phyloP scores from a whole-genome alignment of 495 filamentous ascomycete genomes.

The Annulohypoxylon moriforme region DNA sequence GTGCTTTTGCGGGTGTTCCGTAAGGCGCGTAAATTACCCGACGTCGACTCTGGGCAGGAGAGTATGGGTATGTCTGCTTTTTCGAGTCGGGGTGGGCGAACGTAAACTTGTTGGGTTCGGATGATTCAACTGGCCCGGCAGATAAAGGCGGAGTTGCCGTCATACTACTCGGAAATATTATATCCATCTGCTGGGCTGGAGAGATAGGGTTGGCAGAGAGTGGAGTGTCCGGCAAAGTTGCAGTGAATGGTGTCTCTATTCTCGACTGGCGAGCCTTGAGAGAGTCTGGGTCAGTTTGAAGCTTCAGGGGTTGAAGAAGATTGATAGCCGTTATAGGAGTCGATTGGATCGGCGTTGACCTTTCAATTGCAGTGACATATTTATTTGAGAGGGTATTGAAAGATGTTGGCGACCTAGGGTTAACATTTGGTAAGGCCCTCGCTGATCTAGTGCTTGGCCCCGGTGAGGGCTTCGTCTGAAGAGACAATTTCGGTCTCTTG shows the following conservation, averaged over 20 bases:
- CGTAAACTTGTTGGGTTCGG: slow-evolving; percentile 51
- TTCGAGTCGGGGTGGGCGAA: slow-evolving; percentile 48
- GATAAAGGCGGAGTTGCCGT: slow-evolving; percentile 63
- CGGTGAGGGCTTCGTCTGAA: slow-evolving; percentile 70
- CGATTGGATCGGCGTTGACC: slow-evolving; percentile 66
- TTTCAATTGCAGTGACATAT: slow-evolving; percentile 74
- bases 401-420: slow-evolving; percentile 77
- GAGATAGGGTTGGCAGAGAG: slow-evolving; percentile 57
- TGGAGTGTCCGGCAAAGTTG: slow-evolving; percentile 58
- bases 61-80: slow-evolving; percentile 25
- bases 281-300: slow-evolving; percentile 55
- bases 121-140: slow-evolving; percentile 55
- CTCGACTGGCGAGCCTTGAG: slow-evolving; percentile 42
- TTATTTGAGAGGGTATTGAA: slow-evolving; percentile 87
- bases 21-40: slow-evolving; percentile 39
- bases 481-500: slow-evolving; percentile 80
- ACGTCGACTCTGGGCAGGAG: slow-evolving; percentile 41
- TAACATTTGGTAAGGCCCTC: slow-evolving; percentile 55
- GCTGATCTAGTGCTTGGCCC: slow-evolving; percentile 47
- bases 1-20: slow-evolving; percentile 46
- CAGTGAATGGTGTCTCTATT: slow-evolving; percentile 55
- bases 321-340: slow-evolving; percentile 57
- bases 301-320: slow-evolving; percentile 55
- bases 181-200: slow-evolving; percentile 52
- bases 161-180: slow-evolving; percentile 59